Percentiles rank a stretch among this genome's conserved stretches.
Conservation (phyloP, 805 yeast species). For the Saccharomycopsis guyanensis region DNA sequence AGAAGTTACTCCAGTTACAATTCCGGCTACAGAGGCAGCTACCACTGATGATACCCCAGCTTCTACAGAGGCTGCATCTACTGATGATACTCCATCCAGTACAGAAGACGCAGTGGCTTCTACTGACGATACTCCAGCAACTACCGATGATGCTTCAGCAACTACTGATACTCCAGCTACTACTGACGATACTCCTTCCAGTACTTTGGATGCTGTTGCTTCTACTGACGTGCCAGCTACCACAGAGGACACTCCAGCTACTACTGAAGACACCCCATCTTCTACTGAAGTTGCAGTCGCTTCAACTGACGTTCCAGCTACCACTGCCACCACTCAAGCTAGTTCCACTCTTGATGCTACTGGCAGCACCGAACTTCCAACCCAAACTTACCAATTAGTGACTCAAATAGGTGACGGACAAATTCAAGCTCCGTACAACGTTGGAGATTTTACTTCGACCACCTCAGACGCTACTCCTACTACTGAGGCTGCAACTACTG, state of each 20-base stretch:
- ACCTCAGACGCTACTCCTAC: not conserved
- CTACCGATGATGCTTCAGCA: not conserved
- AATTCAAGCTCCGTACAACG: constrained; percentile 5
- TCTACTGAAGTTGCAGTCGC: too few relatives aligned
- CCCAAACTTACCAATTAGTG: not conserved
- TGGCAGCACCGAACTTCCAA: not conserved
- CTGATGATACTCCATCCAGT: too few relatives aligned
- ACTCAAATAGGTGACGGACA: constrained; percentile 6
- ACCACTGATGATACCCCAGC: too few relatives aligned
- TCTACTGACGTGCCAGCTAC: not conserved
- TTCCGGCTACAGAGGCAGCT: not conserved
- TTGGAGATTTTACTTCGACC: not conserved
- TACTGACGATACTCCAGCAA: not conserved
- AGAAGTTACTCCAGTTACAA: not conserved
- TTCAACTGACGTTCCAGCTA: too few relatives aligned
- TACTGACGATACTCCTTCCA: too few relatives aligned
- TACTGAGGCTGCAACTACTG: too few relatives aligned
- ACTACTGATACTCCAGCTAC: not conserved
- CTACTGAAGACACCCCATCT: too few relatives aligned
- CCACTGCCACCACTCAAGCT: too few relatives aligned
- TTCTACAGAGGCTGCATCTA: not conserved
- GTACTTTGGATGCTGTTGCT: too few relatives aligned
- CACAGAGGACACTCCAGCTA: too few relatives aligned
- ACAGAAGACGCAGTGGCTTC: not conserved
- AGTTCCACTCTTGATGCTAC: not conserved